Evolutionary conservation across 176 grass and related monocot genomes (phyloP).

Genomic region (Bothriochloa decipiens): DNA sequence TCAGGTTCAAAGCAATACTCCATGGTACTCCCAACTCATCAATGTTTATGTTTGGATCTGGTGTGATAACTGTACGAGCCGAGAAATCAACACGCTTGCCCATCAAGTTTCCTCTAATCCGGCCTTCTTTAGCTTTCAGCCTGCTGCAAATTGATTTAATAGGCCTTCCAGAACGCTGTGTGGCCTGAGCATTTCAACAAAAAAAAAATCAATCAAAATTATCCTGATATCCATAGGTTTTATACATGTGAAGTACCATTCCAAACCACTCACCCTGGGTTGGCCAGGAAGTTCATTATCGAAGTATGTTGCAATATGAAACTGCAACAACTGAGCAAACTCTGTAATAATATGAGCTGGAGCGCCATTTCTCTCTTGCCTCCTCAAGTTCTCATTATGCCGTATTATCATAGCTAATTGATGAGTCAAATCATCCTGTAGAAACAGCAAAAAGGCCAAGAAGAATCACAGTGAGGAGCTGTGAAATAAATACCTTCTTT

Average conservation of each 20-base stretch:
- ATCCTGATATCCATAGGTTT: conserved; percentile 17
- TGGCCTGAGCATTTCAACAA: conserved; percentile 63
- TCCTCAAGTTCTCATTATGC: too few relatives aligned
- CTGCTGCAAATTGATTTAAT: conserved; percentile 99
- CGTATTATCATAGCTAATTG: too few relatives aligned
- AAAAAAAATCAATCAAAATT: conserved; percentile 1
- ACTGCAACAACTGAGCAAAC: conserved; percentile 95
- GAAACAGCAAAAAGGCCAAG: background rate
- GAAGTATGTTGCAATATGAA: conserved; percentile 98
- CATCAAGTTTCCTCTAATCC: conserved; percentile 99
- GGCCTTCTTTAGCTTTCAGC: conserved; percentile 96
- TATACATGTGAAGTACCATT: background rate
- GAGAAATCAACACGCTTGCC: conserved; percentile 99
- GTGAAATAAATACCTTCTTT: background rate
- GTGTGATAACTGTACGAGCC: conserved; percentile 90
- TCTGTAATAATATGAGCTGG: conserved; percentile 98
- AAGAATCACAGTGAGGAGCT: background rate
- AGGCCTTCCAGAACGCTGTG: conserved; percentile 91
- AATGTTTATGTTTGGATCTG: conserved; percentile 97
- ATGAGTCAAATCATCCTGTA: too few relatives aligned
- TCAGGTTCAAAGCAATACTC: conserved; percentile 98
- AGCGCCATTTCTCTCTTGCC: conserved; percentile 86
- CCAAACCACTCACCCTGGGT: conserved; percentile 58
- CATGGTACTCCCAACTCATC: conserved; percentile 94
- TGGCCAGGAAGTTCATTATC: conserved; percentile 98